These are phyloP conservation scores for Teratosphaeria gauchensis DNA, from an alignment of 2,329 filamentous ascomycete species.

Conservation along the genomic window DNA sequence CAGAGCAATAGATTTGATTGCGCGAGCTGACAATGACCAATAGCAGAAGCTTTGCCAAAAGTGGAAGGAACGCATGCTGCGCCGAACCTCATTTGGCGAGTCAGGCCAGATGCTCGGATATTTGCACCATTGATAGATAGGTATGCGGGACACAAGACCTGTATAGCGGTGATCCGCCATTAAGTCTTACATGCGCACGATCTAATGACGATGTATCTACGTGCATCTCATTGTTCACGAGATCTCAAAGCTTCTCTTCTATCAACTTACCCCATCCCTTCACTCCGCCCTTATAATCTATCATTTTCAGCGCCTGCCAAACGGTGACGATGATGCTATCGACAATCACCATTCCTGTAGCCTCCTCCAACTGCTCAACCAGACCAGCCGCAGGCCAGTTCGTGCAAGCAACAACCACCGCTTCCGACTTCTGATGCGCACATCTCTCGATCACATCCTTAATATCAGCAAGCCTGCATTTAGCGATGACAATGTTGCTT, in stretches of 20 bases:
- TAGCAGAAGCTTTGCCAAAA: neutral
- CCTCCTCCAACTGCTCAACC: constrained; percentile 22
- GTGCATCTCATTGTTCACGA: neutral
- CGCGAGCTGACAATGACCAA: neutral
- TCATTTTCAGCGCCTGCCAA: constrained; percentile 21
- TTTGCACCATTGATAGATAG: neutral
- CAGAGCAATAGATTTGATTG: neutral
- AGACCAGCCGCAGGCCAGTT: constrained; percentile 24
- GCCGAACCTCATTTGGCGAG: neutral
- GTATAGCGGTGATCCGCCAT: too few species aligned
- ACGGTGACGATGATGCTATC: constrained; percentile 27
- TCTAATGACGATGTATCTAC: too few species aligned
- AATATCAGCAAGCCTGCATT: constrained; percentile 11
- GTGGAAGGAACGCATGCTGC: neutral
- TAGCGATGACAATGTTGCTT: constrained; percentile 13
- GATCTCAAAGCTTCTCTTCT: neutral
- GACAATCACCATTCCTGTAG: constrained; percentile 21
- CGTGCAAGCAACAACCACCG: constrained; percentile 25
- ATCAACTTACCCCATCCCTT: constrained; percentile 11
- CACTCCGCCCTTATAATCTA: constrained; percentile 2
- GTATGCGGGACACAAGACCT: too few species aligned
- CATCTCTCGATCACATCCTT: constrained; percentile 19
- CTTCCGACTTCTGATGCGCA: constrained; percentile 18
- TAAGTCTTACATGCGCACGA: too few species aligned
- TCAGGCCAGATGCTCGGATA: neutral